Evolutionary conservation across 805 yeast species (phyloP).

Genomic region (Metschnikowia drakensbergensis): DNA sequence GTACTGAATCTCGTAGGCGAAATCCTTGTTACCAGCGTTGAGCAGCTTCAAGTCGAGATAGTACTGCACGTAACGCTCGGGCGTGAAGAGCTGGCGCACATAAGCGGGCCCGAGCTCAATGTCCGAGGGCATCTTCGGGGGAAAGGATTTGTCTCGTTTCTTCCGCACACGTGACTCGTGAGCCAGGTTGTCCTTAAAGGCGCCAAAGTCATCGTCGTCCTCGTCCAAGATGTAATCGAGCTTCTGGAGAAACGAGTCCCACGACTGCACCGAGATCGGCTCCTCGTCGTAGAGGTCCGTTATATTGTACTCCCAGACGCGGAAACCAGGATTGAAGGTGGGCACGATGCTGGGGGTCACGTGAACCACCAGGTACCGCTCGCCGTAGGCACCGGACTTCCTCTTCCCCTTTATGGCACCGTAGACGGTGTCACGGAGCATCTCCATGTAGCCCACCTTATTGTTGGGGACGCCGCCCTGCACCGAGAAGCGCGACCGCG

Average conservation of each 20-base stretch:
- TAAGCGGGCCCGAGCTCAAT: conserved; percentile 73
- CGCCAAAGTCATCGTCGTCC: conserved; percentile 14
- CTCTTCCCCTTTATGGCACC: conserved; percentile 44
- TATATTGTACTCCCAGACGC: conserved; percentile 84
- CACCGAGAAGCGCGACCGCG: conserved; percentile 12
- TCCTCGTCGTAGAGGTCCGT: conserved; percentile 43
- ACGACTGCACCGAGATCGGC: conserved; percentile 37
- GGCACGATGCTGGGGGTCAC: conserved; percentile 76
- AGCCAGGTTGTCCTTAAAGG: conserved; percentile 5
- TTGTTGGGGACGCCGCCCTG: conserved; percentile 66
- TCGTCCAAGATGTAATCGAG: conserved; percentile 12
- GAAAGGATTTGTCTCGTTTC: conserved; percentile 58
- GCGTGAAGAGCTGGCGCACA: conserved; percentile 65
- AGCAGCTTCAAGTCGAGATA: conserved; percentile 57
- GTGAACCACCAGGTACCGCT: conserved; percentile 66
- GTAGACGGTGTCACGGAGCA: conserved; percentile 51
- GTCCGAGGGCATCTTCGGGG: conserved; percentile 51
- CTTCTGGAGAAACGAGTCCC: conserved; percentile 54
- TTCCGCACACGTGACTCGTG: conserved; percentile 8
- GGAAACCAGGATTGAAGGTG: conserved; percentile 76
- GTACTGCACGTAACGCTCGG: conserved; percentile 68
- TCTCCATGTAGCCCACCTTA: conserved; percentile 61
- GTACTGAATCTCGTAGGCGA: conserved; percentile 64
- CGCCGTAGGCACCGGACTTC: conserved; percentile 43
- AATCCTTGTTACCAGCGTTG: conserved; percentile 43